phyloP scores from a whole-genome alignment of 169 alveolate species.

The Plasmodium sp. region DNA sequence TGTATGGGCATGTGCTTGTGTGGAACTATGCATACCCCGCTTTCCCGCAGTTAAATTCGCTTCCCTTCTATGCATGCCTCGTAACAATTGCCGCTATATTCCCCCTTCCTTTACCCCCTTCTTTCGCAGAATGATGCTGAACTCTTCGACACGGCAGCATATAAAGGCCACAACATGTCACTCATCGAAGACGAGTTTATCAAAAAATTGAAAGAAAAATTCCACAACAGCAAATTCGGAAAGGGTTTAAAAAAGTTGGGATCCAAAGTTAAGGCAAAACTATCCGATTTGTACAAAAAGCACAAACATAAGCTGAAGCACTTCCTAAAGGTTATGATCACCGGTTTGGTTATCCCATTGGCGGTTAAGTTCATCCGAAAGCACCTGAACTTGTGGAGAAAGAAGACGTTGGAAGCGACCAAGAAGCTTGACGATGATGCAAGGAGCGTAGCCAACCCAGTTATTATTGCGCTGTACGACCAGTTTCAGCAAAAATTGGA shows the following conservation, averaged over 20 bases:
- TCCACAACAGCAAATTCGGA: constrained; percentile 54
- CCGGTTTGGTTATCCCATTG: constrained; percentile 36
- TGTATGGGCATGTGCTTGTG: neutral
- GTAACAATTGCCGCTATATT: neutral
- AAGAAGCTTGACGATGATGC: constrained; percentile 19
- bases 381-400: constrained; percentile 23
- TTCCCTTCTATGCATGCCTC: neutral
- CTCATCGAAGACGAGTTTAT: constrained; percentile 43
- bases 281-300: constrained; percentile 11
- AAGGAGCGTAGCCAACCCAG: constrained; percentile 42
- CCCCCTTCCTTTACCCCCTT: neutral
- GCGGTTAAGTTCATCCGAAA: constrained; percentile 27
- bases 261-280: constrained; percentile 15
- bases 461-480: constrained; percentile 16
- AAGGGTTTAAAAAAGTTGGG: constrained; percentile 13
- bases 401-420: constrained; percentile 39
- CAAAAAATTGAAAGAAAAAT: constrained; percentile 50
- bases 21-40: neutral
- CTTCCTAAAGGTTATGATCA: constrained; percentile 13
- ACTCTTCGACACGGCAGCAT: constrained; percentile 28
- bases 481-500: constrained; percentile 21
- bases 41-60: neutral
- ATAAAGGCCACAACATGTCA: constrained; percentile 42
- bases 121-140: constrained; percentile 59
- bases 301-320: constrained; percentile 54